Percentiles rank a stretch among this genome's conserved stretches.
Evolutionary conservation across 352 stramenopile species (phyloP).

Genomic region (Aphanomyces euteiches): DNA sequence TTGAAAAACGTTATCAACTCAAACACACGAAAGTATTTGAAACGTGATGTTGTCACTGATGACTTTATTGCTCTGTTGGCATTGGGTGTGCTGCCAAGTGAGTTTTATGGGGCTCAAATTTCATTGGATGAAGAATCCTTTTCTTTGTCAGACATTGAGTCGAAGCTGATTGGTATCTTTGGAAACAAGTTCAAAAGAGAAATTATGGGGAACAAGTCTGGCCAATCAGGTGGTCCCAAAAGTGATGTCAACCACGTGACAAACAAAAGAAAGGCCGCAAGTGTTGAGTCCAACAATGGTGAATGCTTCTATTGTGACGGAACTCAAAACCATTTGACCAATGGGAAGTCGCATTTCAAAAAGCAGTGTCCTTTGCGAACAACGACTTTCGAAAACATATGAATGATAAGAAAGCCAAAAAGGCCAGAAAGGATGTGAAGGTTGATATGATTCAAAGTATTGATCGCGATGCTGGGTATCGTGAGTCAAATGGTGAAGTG

Average conservation of each 20-base stretch:
- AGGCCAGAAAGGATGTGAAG: background rate
- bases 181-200: background rate
- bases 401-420: background rate
- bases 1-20: background rate
- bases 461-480: background rate
- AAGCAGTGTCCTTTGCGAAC: background rate
- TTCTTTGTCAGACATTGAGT: background rate
- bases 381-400: background rate
- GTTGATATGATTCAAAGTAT: background rate
- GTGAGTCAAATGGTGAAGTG: too few relatives aligned
- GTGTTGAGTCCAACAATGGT: background rate
- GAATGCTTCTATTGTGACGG: background rate
- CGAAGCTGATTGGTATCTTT: background rate
- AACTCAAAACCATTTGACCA: background rate
- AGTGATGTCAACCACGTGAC: background rate
- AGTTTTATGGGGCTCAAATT: constrained; percentile 1
- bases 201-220: background rate
- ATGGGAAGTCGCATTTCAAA: background rate
- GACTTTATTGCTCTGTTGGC: background rate
- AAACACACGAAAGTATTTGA: background rate
- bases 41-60: background rate
- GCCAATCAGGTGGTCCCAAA: background rate
- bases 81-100: background rate
- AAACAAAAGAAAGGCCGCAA: background rate
- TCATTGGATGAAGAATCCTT: background rate